Evolutionary conservation across 192 early-diverging fungal species (phyloP).

Genomic region (Linnemannia schmuckeri): DNA sequence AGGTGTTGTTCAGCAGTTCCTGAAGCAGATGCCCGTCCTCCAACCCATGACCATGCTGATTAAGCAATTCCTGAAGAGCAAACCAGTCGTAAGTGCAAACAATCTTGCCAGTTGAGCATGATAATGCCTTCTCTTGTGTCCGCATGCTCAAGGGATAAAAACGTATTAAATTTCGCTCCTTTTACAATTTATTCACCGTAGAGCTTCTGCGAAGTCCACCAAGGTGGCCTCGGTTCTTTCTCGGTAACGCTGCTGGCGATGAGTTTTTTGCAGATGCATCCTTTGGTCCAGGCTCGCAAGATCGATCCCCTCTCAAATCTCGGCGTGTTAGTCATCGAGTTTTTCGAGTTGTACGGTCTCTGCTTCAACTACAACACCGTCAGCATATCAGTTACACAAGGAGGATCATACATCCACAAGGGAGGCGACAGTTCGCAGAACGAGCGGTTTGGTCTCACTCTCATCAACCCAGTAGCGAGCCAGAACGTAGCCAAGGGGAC

Average conservation of each 20-base stretch:
- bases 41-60: constrained; percentile 81
- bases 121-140: background rate
- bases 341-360: constrained; percentile 92
- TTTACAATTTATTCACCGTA: background rate
- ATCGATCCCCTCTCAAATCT: constrained; percentile 80
- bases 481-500: background rate
- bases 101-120: background rate
- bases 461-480: background rate
- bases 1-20: constrained; percentile 65
- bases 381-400: constrained; percentile 71
- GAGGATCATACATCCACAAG: constrained; percentile 66
- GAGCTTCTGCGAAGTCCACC: constrained; percentile 87
- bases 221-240: constrained; percentile 92
- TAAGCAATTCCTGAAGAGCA: constrained; percentile 87
- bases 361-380: constrained; percentile 78
- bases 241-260: constrained; percentile 81
- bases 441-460: background rate
- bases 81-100: constrained; percentile 31
- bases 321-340: constrained; percentile 91
- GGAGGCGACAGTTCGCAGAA: background rate
- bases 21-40: constrained; percentile 70
- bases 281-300: constrained; percentile 72
- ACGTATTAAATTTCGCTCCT: background rate
- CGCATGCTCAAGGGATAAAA: no score
- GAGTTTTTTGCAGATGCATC: constrained; percentile 90